Base-by-base conservation (phyloP, 78 protist genomes). In the Dictyostelium firmibasis region DNA sequence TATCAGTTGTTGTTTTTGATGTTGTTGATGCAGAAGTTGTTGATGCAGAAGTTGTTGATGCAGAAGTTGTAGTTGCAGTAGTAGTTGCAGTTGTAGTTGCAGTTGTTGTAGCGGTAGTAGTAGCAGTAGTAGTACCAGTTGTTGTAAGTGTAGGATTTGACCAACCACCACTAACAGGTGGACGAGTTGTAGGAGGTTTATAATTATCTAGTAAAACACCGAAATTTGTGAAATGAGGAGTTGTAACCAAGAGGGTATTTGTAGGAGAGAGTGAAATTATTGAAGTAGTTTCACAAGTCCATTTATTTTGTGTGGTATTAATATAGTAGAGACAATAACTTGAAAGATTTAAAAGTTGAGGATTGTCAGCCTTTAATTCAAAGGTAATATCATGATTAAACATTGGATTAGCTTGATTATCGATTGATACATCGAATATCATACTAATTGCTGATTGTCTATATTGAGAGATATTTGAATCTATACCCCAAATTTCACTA, bases 191-290 rank as follows among this genome's bases (percentile, higher is more conserved):
- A 33, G 53, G 31, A 29, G 74, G 67, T 53, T 82, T 57, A 36
- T 82, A 50, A 41, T 35, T 41, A 77, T 77, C 41, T 20, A 77
- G 25, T 11, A 77, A 77, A 14, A 77, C 83, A 77, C 83, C 83
- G 41, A 77, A 77, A 43, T 77, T n/a, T 11, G 83, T 77, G 41
- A 77, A 77, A 77, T 77, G 83, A n/a, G 83, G 83, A 3, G 83
- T 77, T 41, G 47, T 77, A 31, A 43, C 50, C 6, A 77, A 23
- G 0, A 77, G 3, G 16, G 83, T 77, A 38, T 41, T 41, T 77
- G 33, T 77, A 10, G 27, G 18, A 31, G 83, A 38, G 8, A 77
- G 8, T 41, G 83, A 38, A n/a, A 77, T n/a, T 0, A 25, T 77
- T 41, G 60, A 35, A 11, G 16, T 35, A 36, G 70, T 16, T 82